Evolutionary conservation across 441 rosid genomes (phyloP), one percentile per base, ranked within the genome.

Genomic region (Cnidoscolus chayamansa): DNA sequence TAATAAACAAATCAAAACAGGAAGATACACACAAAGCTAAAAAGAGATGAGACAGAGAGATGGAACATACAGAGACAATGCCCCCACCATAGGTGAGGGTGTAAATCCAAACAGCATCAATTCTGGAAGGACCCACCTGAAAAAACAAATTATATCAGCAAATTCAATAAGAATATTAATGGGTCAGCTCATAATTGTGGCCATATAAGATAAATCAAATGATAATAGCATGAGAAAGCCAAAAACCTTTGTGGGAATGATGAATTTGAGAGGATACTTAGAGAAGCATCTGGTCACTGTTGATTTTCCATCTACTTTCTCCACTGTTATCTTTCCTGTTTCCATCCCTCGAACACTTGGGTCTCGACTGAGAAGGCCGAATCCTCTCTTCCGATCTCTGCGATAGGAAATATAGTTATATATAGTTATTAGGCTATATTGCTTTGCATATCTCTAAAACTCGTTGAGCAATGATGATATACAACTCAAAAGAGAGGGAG

Each of bases 211-310:
- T 1, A 10, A 1, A 6, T 10, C 16, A 31, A 62, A 11, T 11
- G 15, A 35, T 17, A 51, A 13, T 30, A 3, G 56, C 17, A 43
- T 35, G 50, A 51, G 19, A 20, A 47, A 43, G 55, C 12, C 35
- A 10, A 31, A 59, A 57, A 95, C 98, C 91, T 96, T 96, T 49
- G 65, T 74, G 37, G 98, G 97, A 67, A 90, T 73, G 75, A 95
- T 85, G 87, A 95, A 91, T 76, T 95, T 95, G 80, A 95, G 97
- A 65, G 99, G 99, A 75, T 95, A 95, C 72, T 88, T 89, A 19
- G 94, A 91, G 86, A 91, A 91, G 83, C 87, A 87, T 68, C 81
- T 86, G 32, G 91, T 88, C 17, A 88, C 94, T 2, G 86, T 85
- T 72, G 97, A 93, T 78, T 84, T 93, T 55, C 91, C 91, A 73